Evolutionary conservation across 139 green algal genomes (phyloP), one percentile per base, ranked within the genome.

Genomic region (Picochlorum sp.): DNA sequence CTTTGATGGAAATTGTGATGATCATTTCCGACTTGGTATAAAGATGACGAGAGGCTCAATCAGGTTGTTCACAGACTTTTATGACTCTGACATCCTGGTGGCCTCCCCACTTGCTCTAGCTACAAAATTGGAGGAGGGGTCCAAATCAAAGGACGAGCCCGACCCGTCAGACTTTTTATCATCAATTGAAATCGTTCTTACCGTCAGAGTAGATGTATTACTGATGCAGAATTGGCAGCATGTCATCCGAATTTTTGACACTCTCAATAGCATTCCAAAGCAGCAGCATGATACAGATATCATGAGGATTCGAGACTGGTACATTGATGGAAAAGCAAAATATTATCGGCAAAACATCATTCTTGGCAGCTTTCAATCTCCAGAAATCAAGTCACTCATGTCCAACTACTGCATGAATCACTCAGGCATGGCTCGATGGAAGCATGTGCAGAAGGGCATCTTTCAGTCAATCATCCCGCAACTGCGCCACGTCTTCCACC

Each of bases 11-110:
- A 98, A 98, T 71, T 78, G 61, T 4, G 92, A 98, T 68, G 92
- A 98, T 68, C 87, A 96, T 69, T 98, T 98, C 76, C 64, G 84
- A 21, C 18, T 98, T 41, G 92, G 92, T 49, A 86, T 98, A 66
- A 96, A 96, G 72, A 72, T 98, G 41, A 97, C 87, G 4, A 80
- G 78, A 57, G 77, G 73, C 0, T 64, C 73, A 5, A 77, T 95
- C 23, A 72, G 75, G 64, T 85, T 97, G 41, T 98, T 87, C 66
- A 66, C 83, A 5, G 84, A 96, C 49, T 88, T 97, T 51, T 87
- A 84, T 46, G 44, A 89, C 23, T 78, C 75, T 3, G 93, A 98
- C 83, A 87, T 98, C 71, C 87, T 98, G 28, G 72, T 98, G 4
- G 89, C 92, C 0, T 96, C 87, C 3, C 93, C 93, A 2, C 74